Evolutionary conservation across 148 eudicot species (phyloP).

Genomic region (Talinum fruticosum): DNA sequence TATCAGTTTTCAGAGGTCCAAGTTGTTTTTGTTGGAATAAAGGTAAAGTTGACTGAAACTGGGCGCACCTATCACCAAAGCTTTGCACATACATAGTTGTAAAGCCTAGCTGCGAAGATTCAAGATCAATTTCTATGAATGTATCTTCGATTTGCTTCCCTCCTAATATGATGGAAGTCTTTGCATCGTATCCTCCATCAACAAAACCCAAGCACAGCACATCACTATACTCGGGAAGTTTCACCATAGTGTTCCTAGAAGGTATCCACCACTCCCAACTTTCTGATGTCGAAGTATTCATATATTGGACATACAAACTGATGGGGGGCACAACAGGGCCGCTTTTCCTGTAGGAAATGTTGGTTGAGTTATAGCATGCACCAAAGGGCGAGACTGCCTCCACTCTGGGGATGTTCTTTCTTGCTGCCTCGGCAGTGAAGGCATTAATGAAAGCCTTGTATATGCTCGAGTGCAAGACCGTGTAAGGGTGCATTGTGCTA

Average conservation of each 20-base stretch:
- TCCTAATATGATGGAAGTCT: slow-evolving; percentile 36
- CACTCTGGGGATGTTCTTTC: slow-evolving; percentile 18
- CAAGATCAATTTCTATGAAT: slow-evolving; percentile 35
- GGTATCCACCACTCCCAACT: slow-evolving; percentile 27
- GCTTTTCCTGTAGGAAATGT: not conserved
- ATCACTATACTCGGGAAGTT: slow-evolving; percentile 15
- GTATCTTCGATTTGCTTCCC: slow-evolving; percentile 38
- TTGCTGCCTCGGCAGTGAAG: slow-evolving; percentile 13
- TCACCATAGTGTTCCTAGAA: slow-evolving; percentile 31
- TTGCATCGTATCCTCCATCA: slow-evolving; percentile 22
- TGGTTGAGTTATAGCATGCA: slow-evolving; percentile 28
- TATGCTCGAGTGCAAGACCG: not conserved
- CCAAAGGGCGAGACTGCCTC: slow-evolving; percentile 28
- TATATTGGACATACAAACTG: slow-evolving; percentile 24
- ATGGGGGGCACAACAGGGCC: slow-evolving; percentile 31
- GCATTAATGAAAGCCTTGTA: slow-evolving; percentile 21
- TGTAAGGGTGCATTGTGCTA: not conserved
- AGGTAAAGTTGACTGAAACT: not conserved
- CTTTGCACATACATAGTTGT: slow-evolving; percentile 23
- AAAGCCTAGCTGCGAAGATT: slow-evolving; percentile 18
- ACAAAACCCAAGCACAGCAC: slow-evolving; percentile 34
- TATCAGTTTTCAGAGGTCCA: not conserved
- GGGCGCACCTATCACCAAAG: slow-evolving; percentile 22
- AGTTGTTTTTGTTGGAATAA: not conserved
- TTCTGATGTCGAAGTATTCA: not conserved